Percentiles rank a stretch among this genome's conserved stretches.
Evolutionary conservation across 345 rosid species (phyloP).

Genomic region (Firmiana major): DNA sequence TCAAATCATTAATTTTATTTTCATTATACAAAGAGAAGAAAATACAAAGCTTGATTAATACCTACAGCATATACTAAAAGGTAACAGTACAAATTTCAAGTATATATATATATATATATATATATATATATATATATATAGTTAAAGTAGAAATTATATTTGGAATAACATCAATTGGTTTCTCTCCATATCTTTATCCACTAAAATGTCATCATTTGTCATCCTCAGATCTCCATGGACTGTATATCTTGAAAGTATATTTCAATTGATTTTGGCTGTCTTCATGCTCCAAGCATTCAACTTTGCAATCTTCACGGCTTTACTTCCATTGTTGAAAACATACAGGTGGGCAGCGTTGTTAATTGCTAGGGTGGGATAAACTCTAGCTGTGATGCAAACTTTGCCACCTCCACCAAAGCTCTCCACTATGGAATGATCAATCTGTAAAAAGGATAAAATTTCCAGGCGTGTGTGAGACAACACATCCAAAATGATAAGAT

Average conservation of each 20-base stretch:
- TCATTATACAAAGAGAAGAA: background rate
- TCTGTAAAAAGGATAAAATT: slow-evolving; percentile 26
- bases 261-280: slow-evolving; percentile 40
- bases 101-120: too few species aligned
- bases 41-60: background rate
- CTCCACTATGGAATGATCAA: slow-evolving; percentile 79
- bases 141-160: too few species aligned
- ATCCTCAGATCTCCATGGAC: background rate
- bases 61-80: too few species aligned
- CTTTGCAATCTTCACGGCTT: slow-evolving; percentile 32
- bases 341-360: slow-evolving; percentile 36
- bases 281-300: slow-evolving; percentile 79
- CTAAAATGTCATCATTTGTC: background rate
- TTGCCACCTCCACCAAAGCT: slow-evolving; percentile 72
- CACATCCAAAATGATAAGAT: background rate
- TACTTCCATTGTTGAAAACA: slow-evolving; percentile 60
- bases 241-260: background rate
- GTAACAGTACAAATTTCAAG: too few species aligned
- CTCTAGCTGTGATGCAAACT: slow-evolving; percentile 63
- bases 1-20: background rate
- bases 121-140: too few species aligned
- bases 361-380: slow-evolving; percentile 55
- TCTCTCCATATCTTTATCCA: background rate
- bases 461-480: background rate
- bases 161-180: too few species aligned